Base-by-base conservation (phyloP, 805 yeast genomes). In the Blastobotrys attinorum region DNA sequence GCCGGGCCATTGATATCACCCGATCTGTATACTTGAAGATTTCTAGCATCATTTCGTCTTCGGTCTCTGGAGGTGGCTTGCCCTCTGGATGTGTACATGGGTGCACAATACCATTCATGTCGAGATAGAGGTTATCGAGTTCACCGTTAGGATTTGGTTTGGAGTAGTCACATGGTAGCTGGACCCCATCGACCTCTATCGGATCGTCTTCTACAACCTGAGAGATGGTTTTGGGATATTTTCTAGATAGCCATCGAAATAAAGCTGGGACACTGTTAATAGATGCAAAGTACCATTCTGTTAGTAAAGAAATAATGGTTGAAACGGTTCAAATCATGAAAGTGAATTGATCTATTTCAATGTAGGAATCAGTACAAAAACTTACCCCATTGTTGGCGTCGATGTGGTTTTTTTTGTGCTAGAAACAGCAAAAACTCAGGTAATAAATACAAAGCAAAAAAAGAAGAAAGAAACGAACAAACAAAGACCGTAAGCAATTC, bases 11-110 rank as follows among this genome's bases (percentile, higher is more conserved):
- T 65, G 79, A 77, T 37, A 92, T 66, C 4, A 92, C 96, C 38
- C 96, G 72, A 52, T 92, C 94, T 0, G 98, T 92, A 60, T 92
- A 92, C 54, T 79, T 80, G 66, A 92, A 92, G 22, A 92, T 82
- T 37, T 90, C 97, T 46, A 89, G 64, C 70, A 92, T 79, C 98
- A 92, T 92, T 58, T 92, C 97, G 48, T 88, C 96, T 58, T 92
- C 98, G 0, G 90, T 88, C 54, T 81, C 94, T 10, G 99, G 99
- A 0, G 98, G 82, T 0, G 96, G 96, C 53, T 82, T 82, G 53
- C 90, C 84, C 58, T 90, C 98, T 0, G 99, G 99, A 63, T 92
- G 99, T 2, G 97, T 83, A 70, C 97, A 92, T 1, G 98, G 98
- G 69, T 92, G 99, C 3, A 92, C 98, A 58, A 92, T 92, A 69